These are phyloP conservation scores for Barnettozyma sucrosica DNA, from an alignment of 805 yeast species.

Conservation along the genomic window DNA sequence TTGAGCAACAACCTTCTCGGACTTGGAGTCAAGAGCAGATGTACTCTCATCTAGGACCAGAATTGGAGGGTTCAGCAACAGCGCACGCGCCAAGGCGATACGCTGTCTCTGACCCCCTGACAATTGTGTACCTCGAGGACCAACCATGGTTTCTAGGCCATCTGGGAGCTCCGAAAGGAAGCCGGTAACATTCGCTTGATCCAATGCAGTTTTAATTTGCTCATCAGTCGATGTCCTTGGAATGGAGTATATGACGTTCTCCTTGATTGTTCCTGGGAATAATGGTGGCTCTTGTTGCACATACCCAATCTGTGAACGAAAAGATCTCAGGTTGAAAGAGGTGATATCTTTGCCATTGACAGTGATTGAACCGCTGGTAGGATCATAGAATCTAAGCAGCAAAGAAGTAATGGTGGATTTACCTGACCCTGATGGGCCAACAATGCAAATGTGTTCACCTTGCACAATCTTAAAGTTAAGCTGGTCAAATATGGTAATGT, in stretches of 20 bases:
- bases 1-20: constrained; percentile 78
- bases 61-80: constrained; percentile 73
- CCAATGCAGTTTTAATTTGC: constrained; percentile 54
- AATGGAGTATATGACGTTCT: constrained; percentile 75
- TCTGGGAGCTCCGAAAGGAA: constrained; percentile 76
- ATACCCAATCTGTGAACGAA: constrained; percentile 73
- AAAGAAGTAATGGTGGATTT: constrained; percentile 84
- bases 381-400: constrained; percentile 79
- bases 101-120: constrained; percentile 96
- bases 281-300: constrained; percentile 92
- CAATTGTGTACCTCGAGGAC: constrained; percentile 81
- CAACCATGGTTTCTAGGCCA: constrained; percentile 75
- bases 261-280: constrained; percentile 79
- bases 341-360: constrained; percentile 61
- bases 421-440: constrained; percentile 97
- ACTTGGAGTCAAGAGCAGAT: constrained; percentile 83
- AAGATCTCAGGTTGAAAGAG: constrained; percentile 63
- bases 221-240: constrained; percentile 44
- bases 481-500: constrained; percentile 56
- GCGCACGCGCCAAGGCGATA: constrained; percentile 84
- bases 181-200: constrained; percentile 64
- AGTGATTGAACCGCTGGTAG: constrained; percentile 53
- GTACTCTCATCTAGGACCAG: constrained; percentile 91
- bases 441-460: constrained; percentile 89
- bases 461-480: constrained; percentile 57